A percentile compares a stretch with the other conserved stretches of the same genome.
Conservation (phyloP, 345 rosid genomes). For the Passiflora organensis region DNA sequence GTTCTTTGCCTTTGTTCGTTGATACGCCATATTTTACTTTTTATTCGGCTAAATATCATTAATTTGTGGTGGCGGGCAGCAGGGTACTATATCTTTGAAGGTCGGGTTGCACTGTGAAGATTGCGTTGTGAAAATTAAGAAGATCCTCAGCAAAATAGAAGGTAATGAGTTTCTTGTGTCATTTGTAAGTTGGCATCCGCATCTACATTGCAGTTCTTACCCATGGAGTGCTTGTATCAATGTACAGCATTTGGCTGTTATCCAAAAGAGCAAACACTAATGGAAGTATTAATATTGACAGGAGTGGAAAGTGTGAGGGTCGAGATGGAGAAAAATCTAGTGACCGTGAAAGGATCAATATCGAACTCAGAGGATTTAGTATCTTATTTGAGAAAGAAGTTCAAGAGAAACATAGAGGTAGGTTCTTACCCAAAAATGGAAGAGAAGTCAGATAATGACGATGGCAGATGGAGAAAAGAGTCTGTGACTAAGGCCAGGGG, state of each 20-base stretch:
- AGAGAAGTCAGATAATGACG: conserved; percentile 37
- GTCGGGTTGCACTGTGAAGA: conserved; percentile 38
- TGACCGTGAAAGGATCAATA: conserved; percentile 69
- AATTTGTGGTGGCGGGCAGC: conserved; percentile 14
- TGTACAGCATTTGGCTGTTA: too few relatives aligned
- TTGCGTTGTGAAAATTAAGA: conserved; percentile 34
- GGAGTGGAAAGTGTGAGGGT: conserved; percentile 58
- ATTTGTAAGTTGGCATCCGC: too few relatives aligned
- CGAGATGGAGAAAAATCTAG: conserved; percentile 56
- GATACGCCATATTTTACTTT: too few relatives aligned
- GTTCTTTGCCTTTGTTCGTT: too few relatives aligned
- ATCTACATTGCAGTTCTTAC: too few relatives aligned
- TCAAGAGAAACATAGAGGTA: conserved; percentile 63
- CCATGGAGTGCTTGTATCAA: too few relatives aligned
- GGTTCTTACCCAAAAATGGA: conserved; percentile 47
- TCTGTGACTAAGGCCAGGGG: conserved; percentile 23
- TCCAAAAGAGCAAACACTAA: too few relatives aligned
- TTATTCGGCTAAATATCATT: too few relatives aligned
- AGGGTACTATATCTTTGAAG: conserved; percentile 42
- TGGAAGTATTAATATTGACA: too few relatives aligned
- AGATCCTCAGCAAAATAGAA: conserved; percentile 22
- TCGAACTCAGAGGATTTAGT: conserved; percentile 49
- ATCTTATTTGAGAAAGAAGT: conserved; percentile 49
- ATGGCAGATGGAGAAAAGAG: too few relatives aligned
- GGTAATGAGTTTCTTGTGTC: too few relatives aligned